Evolutionary conservation across 2,329 filamentous ascomycete genomes (phyloP), one percentile per base, ranked within the genome.

Genomic region (Zopfia rhizophila): DNA sequence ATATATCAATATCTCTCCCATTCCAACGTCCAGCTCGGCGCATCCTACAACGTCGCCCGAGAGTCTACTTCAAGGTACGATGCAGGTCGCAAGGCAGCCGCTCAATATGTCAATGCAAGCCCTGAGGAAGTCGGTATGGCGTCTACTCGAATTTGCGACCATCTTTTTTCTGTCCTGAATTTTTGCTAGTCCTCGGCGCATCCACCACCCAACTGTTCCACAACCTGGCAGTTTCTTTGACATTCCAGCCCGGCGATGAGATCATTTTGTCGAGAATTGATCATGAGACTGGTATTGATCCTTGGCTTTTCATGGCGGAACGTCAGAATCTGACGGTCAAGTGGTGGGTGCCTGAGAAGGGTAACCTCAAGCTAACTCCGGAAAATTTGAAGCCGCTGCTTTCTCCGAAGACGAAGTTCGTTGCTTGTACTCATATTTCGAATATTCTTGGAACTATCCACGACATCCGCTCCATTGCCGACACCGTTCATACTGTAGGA

Each of bases 121-220:
- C 71, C 76, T 1, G 82, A 86, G 32, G 87, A 91, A 62, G 85
- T 91, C 47, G 82, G 83, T 83, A 58, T n/a, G 30, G 7, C 16
- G 11, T 32, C 29, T 27, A 25, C 1, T 10, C 10, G n/a, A n/a
- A n/a, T n/a, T n/a, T n/a, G n/a, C n/a, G n/a, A n/a, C n/a, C n/a
- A n/a, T n/a, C n/a, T n/a, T n/a, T n/a, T n/a, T 21, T 44, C 17
- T n/a, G n/a, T 32, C 11, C 10, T 8, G 21, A 18, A 36, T 40
- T 13, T 22, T 19, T 8, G 11, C 19, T 13, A 84, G 87, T 88
- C 32, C 79, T 91, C 42, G 89, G 89, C 1, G 74, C 85, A 0
- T 90, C 89, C 2, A 89, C 89, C 1, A 92, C 89, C 0, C 88
- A 91, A 63, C 80, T 91, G 7, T 83, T 91, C 58, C 83, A 88